Evolutionary conservation across 139 green algal species (phyloP), one percentile per base, ranked within the genome.

Genomic region (Haematococcus lacustris): DNA sequence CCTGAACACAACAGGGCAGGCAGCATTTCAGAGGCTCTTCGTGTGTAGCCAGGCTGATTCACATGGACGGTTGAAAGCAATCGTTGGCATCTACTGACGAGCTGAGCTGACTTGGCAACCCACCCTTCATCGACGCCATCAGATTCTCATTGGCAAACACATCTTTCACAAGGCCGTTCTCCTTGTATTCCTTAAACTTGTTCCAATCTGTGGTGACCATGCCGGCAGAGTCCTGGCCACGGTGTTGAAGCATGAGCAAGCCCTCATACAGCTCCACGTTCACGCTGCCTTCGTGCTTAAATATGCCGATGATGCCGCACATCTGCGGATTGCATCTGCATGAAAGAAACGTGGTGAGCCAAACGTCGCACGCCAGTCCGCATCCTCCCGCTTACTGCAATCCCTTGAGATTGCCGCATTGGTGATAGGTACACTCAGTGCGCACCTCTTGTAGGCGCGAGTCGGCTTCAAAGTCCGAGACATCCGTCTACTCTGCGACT

Each of bases 81-180:
- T n/a, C n/a, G n/a, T n/a, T n/a, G n/a, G n/a, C n/a, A n/a, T n/a
- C n/a, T n/a, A n/a, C n/a, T n/a, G n/a, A n/a, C n/a, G n/a, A n/a
- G n/a, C n/a, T n/a, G n/a, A n/a, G n/a, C n/a, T 38, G n/a, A 68
- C 39, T 43, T 13, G 1, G 28, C n/a, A 17, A 28, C 80, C 26
- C 76, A 89, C 94, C 94, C 57, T 76, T 72, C 68, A 98, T 87
- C 28, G 89, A 84, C 53, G 91, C 81, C 77, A 98, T 89, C 26
- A 89, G 76, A 7, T 57, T 59, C 67, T 93, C 73, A 26, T 87
- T 76, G 62, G 80, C 75, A 76, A 98, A 99, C 30, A 98, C 94
- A 68, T 98, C 94, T 73, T 92, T 94, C 25, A 99, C 96, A 30
- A 99, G 88, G 6, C 96, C 96, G 67, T 98, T 99, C 67, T 88